phyloP scores from a whole-genome alignment of 768 basidiomycete species.

The Boletus eberwhitei region DNA sequence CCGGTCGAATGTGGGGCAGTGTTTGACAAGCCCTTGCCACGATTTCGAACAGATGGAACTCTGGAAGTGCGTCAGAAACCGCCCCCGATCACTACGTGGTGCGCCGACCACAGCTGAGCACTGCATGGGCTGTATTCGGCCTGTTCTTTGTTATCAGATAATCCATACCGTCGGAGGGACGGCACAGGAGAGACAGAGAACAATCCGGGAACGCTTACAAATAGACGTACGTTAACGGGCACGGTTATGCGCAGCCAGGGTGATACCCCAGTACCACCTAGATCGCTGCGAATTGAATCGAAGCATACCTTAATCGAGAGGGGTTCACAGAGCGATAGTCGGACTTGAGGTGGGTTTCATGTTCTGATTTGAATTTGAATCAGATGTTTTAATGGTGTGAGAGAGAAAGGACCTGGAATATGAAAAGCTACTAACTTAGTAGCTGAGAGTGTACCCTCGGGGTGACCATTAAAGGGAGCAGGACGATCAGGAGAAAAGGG shows the following conservation, averaged over 20 bases:
- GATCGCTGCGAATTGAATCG: constrained; percentile 5
- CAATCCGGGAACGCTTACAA: not conserved
- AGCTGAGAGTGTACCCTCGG: not conserved
- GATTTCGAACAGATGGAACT: constrained; percentile 14
- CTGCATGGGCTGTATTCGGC: constrained; percentile 11
- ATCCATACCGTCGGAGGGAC: not conserved
- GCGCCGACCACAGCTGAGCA: constrained; percentile 28
- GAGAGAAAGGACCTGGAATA: constrained; percentile 1
- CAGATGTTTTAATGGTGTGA: not conserved
- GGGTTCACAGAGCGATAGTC: constrained; percentile 12
- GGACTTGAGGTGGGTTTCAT: constrained; percentile 20
- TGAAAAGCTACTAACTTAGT: not conserved
- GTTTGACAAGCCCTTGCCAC: constrained; percentile 20
- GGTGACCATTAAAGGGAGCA: not conserved
- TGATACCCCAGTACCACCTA: not conserved
- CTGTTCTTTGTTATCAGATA: constrained; percentile 19
- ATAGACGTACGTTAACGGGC: constrained; percentile 9
- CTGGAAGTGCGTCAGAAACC: constrained; percentile 16
- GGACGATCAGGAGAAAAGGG: not conserved
- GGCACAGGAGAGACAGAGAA: constrained; percentile 10
- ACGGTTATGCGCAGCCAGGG: constrained; percentile 22
- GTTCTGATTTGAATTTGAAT: constrained; percentile 12
- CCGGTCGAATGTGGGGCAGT: constrained; percentile 19
- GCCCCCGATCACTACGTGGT: constrained; percentile 27
- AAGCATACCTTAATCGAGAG: constrained; percentile 18